These are phyloP conservation scores for Sugiyamaella qingdaonensis DNA, from an alignment of 805 yeast genomes.

Conservation along the genomic window DNA sequence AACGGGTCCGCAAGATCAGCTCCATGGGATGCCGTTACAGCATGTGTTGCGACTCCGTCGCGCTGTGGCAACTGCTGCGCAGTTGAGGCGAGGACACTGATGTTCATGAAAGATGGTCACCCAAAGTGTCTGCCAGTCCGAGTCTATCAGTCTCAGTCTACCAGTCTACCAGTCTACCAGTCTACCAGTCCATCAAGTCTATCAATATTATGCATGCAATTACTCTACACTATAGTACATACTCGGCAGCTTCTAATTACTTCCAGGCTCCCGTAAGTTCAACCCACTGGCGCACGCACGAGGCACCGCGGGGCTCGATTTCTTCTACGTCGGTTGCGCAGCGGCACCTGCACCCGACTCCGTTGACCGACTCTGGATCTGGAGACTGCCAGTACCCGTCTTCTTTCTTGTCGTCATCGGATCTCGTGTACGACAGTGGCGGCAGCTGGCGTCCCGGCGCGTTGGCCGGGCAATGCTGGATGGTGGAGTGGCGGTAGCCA, in stretches of 20 bases:
- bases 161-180: no score
- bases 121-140: no score
- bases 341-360: constrained; percentile 83
- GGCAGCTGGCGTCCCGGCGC: constrained; percentile 48
- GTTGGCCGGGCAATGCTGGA: constrained; percentile 80
- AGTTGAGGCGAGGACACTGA: no score
- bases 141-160: no score
- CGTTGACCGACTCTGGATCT: constrained; percentile 38
- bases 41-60: no score
- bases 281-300: constrained; percentile 33
- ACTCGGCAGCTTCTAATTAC: not conserved
- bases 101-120: no score
- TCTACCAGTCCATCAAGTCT: not conserved
- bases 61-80: no score
- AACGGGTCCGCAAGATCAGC: no score
- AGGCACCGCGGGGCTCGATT: constrained; percentile 33
- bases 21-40: no score
- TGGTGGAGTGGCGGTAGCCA: constrained; percentile 78
- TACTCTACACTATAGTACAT: not conserved
- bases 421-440: constrained; percentile 32
- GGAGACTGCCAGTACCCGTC: constrained; percentile 38
- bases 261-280: constrained; percentile 32
- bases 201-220: not conserved
- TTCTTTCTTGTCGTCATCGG: constrained; percentile 33
- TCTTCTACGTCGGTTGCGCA: constrained; percentile 52